These are phyloP conservation scores for Whalleya microplaca DNA, from an alignment of 2,329 filamentous ascomycete species.

Conservation along the genomic window DNA sequence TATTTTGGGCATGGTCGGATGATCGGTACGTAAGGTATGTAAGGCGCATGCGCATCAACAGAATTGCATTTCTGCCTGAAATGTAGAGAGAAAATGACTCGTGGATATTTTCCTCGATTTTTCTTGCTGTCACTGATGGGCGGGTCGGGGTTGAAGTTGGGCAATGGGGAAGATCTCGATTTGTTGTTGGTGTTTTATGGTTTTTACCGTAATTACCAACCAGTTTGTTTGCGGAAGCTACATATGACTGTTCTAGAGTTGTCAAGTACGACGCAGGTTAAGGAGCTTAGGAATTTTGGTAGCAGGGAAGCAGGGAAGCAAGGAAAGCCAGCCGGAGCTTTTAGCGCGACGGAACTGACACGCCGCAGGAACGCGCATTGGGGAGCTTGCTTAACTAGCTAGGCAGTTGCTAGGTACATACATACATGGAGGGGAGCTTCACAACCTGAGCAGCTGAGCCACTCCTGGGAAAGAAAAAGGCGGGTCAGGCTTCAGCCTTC, in stretches of 20 bases:
- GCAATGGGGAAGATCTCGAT: slow-evolving; percentile 3
- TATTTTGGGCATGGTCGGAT: slow-evolving; percentile 75
- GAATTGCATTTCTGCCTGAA: slow-evolving; percentile 33
- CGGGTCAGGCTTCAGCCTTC: slow-evolving; percentile 20
- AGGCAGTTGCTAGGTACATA: too few species aligned
- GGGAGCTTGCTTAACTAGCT: neutral
- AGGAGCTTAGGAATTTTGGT: slow-evolving; percentile 5
- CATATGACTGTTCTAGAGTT: slow-evolving; percentile 1
- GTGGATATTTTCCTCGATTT: neutral
- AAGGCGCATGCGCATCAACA: slow-evolving; percentile 22
- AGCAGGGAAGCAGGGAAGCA: slow-evolving; percentile 3
- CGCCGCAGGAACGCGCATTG: slow-evolving; percentile 1
- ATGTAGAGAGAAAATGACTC: slow-evolving; percentile 3
- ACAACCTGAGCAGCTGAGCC: neutral
- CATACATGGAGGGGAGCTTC: neutral
- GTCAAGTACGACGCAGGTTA: neutral
- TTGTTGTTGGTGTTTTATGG: neutral
- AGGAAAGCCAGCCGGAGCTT: too few species aligned
- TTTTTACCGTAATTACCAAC: slow-evolving; percentile 6
- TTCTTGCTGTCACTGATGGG: slow-evolving; percentile 1
- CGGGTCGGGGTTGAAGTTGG: slow-evolving; percentile 3
- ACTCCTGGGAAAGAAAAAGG: slow-evolving; percentile 6
- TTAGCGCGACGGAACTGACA: slow-evolving; percentile 19
- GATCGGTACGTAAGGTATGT: slow-evolving; percentile 15
- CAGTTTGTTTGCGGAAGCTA: slow-evolving; percentile 15